Percentiles rank a stretch among this genome's conserved stretches.
Evolutionary conservation across 345 rosid genomes (phyloP).

Genomic region (Acer yangbiense): DNA sequence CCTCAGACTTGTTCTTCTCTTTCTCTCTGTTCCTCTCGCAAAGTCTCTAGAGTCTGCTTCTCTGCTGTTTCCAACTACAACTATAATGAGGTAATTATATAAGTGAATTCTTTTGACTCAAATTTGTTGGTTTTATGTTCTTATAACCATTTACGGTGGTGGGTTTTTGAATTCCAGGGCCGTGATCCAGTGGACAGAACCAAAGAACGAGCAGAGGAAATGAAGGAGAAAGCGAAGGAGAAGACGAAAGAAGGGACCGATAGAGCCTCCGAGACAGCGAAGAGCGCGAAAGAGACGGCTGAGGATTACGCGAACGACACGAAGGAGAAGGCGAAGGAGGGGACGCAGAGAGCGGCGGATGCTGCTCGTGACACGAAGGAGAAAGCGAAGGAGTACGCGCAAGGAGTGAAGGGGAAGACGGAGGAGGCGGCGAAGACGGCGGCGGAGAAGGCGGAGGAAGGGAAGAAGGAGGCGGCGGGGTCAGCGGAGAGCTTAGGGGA

Average conservation of each 20-base stretch:
- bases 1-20: conserved; percentile 9
- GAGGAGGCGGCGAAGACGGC: conserved; percentile 5
- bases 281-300: conserved; percentile 23
- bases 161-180: conserved; percentile 5
- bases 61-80: conserved; percentile 12
- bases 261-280: conserved; percentile 7
- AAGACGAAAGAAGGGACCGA: conserved; percentile 23
- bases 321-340: conserved; percentile 29
- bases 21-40: conserved; percentile 8
- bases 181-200: conserved; percentile 1
- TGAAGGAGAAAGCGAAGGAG: conserved; percentile 24
- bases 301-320: conserved; percentile 17
- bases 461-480: conserved; percentile 28
- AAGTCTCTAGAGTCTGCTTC: conserved; percentile 20
- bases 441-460: conserved; percentile 30
- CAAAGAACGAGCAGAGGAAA: conserved; percentile 18
- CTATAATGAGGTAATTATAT: conserved; percentile 6
- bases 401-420: conserved; percentile 1
- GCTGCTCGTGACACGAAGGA: conserved; percentile 15
- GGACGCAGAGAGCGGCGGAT: conserved; percentile 19
- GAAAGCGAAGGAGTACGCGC: conserved; percentile 22
- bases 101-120: not conserved
- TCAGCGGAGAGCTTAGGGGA: conserved; percentile 29
- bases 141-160: not conserved
- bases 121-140: not conserved